Base-by-base conservation (phyloP, 2,329 filamentous ascomycete species). In the Aspergillus arachidicola region DNA sequence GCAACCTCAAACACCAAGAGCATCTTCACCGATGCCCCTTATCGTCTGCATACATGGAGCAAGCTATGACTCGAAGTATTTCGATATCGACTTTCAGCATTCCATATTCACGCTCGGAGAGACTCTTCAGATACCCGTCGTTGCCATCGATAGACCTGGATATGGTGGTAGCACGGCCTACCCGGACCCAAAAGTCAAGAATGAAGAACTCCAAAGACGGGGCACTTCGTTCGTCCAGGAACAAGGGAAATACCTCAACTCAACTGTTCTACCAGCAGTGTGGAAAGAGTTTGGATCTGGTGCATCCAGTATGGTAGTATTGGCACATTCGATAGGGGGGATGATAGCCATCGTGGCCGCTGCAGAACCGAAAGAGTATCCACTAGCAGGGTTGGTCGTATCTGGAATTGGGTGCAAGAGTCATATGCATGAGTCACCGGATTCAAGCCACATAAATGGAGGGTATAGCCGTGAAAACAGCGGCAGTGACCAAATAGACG, bases 31-130 rank as follows among this genome's bases (percentile, higher is more conserved):
- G 21, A 7, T 55, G 6, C 64, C 64, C 28, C 38, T 66, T 23
- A 4, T 64, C n/a, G 57, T 66, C 16, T 64, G 62, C 41, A n/a
- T 66, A 4, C 64, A 56, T 19, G 64, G 64, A 11, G 62, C 59
- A 14, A 62, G 59, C n/a, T 62, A 60, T 57, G 62, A 64, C 34
- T 41, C 62, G 0, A 26, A 60, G 36, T 66, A 64, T 51, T 66
- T 64, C 43, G 64, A 66, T 28, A 59, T 55, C 6, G 32, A 28
- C 14, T 32, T 53, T 21, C 36, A 62, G 6, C 48, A 56, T 21
- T 62, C 59, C 5, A 64, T 66, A 14, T 34, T 58, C 14, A 28
- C 4, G 11, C 43, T 19, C 28, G 57, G 16, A 30, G 57, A 28
- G n/a, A 41, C 10, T 9, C 32, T 23, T 30, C 53, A 16, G 16